These are phyloP conservation scores for Paramecium tetraurelia DNA, from an alignment of 73 alveolate genomes.

Conservation along the genomic window DNA sequence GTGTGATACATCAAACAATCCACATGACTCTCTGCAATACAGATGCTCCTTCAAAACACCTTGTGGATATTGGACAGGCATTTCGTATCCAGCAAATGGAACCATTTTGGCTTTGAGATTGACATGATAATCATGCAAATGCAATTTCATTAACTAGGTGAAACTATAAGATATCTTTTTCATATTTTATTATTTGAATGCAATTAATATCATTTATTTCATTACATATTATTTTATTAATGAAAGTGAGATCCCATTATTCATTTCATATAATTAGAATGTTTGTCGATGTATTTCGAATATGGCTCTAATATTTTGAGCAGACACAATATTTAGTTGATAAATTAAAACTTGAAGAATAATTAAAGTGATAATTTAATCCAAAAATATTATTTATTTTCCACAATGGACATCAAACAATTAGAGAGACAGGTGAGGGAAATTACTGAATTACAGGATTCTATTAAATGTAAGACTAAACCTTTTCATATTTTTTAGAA, in stretches of 20 bases:
- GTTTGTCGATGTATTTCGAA: not conserved
- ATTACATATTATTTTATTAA: not conserved
- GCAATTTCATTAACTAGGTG: not conserved
- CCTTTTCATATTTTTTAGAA: not conserved
- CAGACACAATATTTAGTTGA: not conserved
- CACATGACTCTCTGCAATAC: conserved; percentile 71
- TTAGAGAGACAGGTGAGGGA: not conserved
- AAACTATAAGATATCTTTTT: conserved; percentile 3
- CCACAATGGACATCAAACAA: not conserved
- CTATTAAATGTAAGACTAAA: not conserved
- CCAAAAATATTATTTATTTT: not conserved
- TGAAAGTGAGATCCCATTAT: not conserved
- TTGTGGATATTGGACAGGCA: conserved; percentile 85
- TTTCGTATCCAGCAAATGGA: conserved; percentile 85
- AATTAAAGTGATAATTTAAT: not conserved
- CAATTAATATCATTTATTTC: not conserved
- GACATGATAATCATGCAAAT: conserved; percentile 44
- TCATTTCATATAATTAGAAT: not conserved
- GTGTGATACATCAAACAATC: conserved; percentile 88
- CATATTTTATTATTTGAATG: not conserved
- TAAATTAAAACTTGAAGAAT: not conserved
- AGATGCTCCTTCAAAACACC: conserved; percentile 81
- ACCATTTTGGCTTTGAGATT: conserved; percentile 77
- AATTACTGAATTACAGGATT: conserved; percentile 10
- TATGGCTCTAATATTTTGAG: not conserved